These are phyloP conservation scores for Colletotrichum chlorophyti DNA, from an alignment of 2,329 filamentous ascomycete species.

Conservation along the genomic window DNA sequence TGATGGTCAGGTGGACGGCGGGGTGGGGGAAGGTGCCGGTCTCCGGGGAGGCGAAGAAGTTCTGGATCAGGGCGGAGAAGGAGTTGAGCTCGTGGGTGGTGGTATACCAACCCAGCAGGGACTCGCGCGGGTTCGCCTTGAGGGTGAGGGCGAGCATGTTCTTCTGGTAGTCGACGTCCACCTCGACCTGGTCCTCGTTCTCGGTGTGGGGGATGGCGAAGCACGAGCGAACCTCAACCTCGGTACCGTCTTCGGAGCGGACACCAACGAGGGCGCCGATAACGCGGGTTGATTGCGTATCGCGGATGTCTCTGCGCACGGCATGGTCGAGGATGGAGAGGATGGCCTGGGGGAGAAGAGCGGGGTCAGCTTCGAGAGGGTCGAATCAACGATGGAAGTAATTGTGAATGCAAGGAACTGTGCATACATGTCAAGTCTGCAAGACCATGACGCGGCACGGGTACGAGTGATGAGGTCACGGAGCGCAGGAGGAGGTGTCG, in stretches of 20 bases:
- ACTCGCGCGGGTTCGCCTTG: slow-evolving; percentile 91
- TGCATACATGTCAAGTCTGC: not conserved
- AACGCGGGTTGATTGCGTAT: slow-evolving; percentile 89
- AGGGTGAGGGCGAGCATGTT: slow-evolving; percentile 96
- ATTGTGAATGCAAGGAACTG: not conserved
- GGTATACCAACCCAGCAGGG: slow-evolving; percentile 97
- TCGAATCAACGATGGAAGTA: not conserved
- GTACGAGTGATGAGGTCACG: not conserved
- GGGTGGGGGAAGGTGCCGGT: slow-evolving; percentile 97
- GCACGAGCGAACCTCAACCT: slow-evolving; percentile 94
- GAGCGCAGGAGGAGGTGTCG: slow-evolving; percentile 37
- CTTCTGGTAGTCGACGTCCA: slow-evolving; percentile 99
- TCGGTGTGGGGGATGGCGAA: slow-evolving; percentile 99
- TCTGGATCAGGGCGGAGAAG: slow-evolving; percentile 98
- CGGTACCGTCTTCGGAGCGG: slow-evolving; percentile 94
- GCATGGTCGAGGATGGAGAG: slow-evolving; percentile 92
- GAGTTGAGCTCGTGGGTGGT: slow-evolving; percentile 97
- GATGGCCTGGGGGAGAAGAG: slow-evolving; percentile 56
- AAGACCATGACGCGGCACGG: not conserved
- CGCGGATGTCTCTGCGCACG: slow-evolving; percentile 77
- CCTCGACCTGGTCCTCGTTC: slow-evolving; percentile 97
- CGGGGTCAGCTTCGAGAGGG: slow-evolving; percentile 9
- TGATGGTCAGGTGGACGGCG: slow-evolving; percentile 96
- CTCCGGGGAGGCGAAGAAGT: slow-evolving; percentile 97
- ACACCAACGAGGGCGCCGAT: slow-evolving; percentile 95